A percentile compares a stretch with the other conserved stretches of the same genome.
These are phyloP conservation scores for Trichophyton verrucosum DNA, from an alignment of 2,329 filamentous ascomycete species.

Conservation along the genomic window DNA sequence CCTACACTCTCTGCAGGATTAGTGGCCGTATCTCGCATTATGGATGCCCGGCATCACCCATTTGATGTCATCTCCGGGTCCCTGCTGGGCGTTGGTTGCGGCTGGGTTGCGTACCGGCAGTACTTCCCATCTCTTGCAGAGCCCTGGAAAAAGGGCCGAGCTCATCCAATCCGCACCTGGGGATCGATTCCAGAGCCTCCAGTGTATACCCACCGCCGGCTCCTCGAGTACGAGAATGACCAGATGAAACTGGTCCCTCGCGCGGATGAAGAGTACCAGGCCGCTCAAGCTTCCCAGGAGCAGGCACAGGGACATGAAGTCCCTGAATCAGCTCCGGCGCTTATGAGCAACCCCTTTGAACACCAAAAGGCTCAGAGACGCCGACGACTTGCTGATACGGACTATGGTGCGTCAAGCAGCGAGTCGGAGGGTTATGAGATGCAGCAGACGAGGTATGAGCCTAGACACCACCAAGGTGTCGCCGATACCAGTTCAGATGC, in stretches of 20 bases:
- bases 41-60: conserved; percentile 50
- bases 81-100: conserved; percentile 40
- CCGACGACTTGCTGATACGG: not conserved
- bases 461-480: conserved; percentile 1
- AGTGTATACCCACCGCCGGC: not conserved
- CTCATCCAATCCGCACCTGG: conserved; percentile 47
- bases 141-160: conserved; percentile 46
- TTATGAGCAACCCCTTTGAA: conserved; percentile 9
- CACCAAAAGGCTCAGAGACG: conserved; percentile 3
- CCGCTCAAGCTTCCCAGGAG: not conserved
- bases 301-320: conserved; percentile 7
- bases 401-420: conserved; percentile 11
- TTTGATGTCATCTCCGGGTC: conserved; percentile 49
- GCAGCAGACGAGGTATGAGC: conserved; percentile 10
- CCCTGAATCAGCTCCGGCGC: conserved; percentile 11
- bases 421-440: conserved; percentile 11
- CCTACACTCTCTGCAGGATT: conserved; percentile 43
- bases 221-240: conserved; percentile 9
- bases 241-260: conserved; percentile 22
- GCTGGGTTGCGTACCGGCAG: conserved; percentile 44
- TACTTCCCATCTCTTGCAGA: conserved; percentile 47
- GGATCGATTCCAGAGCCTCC: conserved; percentile 21
- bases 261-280: conserved; percentile 20
- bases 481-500: conserved; percentile 5
- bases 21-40: conserved; percentile 46